Evolutionary conservation across 1,284 basidiomycete species (phyloP).

Genomic region (Sporisorium exsertum): DNA sequence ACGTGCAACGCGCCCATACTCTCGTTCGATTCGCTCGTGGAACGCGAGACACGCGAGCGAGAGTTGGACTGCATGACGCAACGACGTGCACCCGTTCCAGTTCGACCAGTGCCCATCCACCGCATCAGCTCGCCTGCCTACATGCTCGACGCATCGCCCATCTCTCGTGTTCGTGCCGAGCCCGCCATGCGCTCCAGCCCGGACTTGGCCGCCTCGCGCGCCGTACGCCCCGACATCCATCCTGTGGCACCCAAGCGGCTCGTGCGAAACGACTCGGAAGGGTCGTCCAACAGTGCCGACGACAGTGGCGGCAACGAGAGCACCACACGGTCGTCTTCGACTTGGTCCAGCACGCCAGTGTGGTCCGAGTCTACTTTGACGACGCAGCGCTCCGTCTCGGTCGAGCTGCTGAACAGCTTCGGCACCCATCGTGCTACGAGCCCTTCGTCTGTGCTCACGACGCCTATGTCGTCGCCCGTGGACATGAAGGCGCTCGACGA

Average conservation of each 20-base stretch:
- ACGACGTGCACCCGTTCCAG: slow-evolving; percentile 12
- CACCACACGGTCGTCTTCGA: slow-evolving; percentile 13
- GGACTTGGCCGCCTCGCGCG: slow-evolving; percentile 22
- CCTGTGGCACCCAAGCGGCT: slow-evolving; percentile 20
- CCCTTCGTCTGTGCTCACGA: slow-evolving; percentile 28
- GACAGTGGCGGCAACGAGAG: slow-evolving; percentile 2
- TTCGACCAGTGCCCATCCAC: slow-evolving; percentile 31
- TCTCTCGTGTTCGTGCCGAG: slow-evolving; percentile 23
- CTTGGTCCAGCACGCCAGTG: slow-evolving; percentile 28
- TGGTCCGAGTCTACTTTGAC: slow-evolving; percentile 15
- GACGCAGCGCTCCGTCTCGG: slow-evolving; percentile 20
- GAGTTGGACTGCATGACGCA: slow-evolving; percentile 20
- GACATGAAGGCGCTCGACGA: slow-evolving; percentile 15
- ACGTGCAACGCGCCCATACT: not conserved
- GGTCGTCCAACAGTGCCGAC: slow-evolving; percentile 5
- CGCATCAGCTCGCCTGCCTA: slow-evolving; percentile 51
- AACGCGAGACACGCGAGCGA: slow-evolving; percentile 44
- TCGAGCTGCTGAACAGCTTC: slow-evolving; percentile 33
- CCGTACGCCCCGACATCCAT: slow-evolving; percentile 35
- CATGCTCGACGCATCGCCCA: slow-evolving; percentile 43
- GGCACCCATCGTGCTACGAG: slow-evolving; percentile 20
- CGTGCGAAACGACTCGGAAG: slow-evolving; percentile 16
- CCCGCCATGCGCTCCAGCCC: slow-evolving; percentile 38
- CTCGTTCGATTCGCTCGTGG: slow-evolving; percentile 37
- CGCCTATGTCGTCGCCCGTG: slow-evolving; percentile 41